These are phyloP conservation scores for Triadica sebifera DNA, from an alignment of 345 rosid genomes.

Conservation along the genomic window DNA sequence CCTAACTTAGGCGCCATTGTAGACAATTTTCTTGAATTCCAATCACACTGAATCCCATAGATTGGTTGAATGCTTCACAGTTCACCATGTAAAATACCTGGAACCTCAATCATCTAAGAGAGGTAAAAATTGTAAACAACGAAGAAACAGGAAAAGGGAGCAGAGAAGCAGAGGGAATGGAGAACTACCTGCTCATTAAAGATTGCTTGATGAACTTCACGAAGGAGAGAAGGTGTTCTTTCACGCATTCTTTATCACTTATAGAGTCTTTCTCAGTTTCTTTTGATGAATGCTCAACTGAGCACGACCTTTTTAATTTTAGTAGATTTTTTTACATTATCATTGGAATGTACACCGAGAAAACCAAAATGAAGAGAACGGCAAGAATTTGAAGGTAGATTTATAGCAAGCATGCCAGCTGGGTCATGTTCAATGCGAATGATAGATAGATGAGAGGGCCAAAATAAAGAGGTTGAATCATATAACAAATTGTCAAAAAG, in stretches of 20 bases:
- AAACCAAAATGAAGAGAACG: slow-evolving; percentile 71
- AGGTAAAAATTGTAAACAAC: slow-evolving; percentile 17
- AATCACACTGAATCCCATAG: slow-evolving; percentile 67
- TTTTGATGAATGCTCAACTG: slow-evolving; percentile 30
- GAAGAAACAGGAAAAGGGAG: neutral
- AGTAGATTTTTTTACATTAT: slow-evolving; percentile 29
- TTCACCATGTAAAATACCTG: slow-evolving; percentile 85
- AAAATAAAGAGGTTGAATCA: slow-evolving; percentile 45
- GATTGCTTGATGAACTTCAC: slow-evolving; percentile 76
- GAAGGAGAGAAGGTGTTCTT: slow-evolving; percentile 61
- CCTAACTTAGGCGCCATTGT: slow-evolving; percentile 69
- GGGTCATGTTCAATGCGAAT: slow-evolving; percentile 80
- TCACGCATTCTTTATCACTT: slow-evolving; percentile 60
- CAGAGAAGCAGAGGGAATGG: neutral
- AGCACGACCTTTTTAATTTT: slow-evolving; percentile 26
- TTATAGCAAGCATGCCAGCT: slow-evolving; percentile 89
- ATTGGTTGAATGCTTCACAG: slow-evolving; percentile 73
- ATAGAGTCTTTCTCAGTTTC: slow-evolving; percentile 41
- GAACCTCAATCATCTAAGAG: slow-evolving; percentile 25
- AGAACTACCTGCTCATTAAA: slow-evolving; percentile 74
- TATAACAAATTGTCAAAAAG: slow-evolving; percentile 66
- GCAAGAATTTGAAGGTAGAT: slow-evolving; percentile 69
- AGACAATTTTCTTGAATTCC: slow-evolving; percentile 82
- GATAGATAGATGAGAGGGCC: slow-evolving; percentile 62
- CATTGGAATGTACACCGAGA: slow-evolving; percentile 48